Evolutionary conservation across 148 eudicot species (phyloP), one percentile per base, ranked within the genome.

Genomic region (Suaeda aralocaspica): DNA sequence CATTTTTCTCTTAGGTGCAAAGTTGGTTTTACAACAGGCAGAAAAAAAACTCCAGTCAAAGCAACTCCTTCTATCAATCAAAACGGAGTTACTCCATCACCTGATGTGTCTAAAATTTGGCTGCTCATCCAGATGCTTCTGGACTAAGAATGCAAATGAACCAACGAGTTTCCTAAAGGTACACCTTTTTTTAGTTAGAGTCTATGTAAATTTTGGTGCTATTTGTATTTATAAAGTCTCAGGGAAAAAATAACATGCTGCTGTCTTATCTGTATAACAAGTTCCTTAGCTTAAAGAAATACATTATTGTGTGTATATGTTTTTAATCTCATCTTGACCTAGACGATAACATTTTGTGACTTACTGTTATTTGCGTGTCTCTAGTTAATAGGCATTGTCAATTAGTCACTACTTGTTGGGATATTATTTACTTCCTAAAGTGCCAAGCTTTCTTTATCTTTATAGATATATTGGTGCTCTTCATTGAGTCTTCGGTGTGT

Each of bases 1-100:
- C 34, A 48, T 13, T 63, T 76, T 41, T 73, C 22, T 50, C 75
- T 61, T 72, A 92, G 97, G 83, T 92, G 48, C 84, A 89, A 71
- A 81, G 60, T 76, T 92, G 97, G 97, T 87, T 87, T 70, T 81
- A 65, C 50, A 77, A 74, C 28, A 82, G 77, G 74, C 92, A 68
- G 69, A 69, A 58, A 60, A 12, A 52, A n/a, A 25, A 24, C 57
- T 64, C 76, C 62, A 44, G 48, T 59, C 26, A 84, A 76, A 63
- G 78, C 56, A 72, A 16, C 49, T 72, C 67, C 63, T 14, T 48
- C 72, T 29, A 62, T 67, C 33, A 69, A 51, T 30, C 69, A 36
- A 25, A 67, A 52, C 53, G 69, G 67, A 53, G 29, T 72, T 57
- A 70, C 67, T 75, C 64, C 67, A 53, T 74, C 80, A 75, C 73